phyloP scores from a whole-genome alignment of 2,329 filamentous ascomycete genomes.

The Colletotrichum truncatum region DNA sequence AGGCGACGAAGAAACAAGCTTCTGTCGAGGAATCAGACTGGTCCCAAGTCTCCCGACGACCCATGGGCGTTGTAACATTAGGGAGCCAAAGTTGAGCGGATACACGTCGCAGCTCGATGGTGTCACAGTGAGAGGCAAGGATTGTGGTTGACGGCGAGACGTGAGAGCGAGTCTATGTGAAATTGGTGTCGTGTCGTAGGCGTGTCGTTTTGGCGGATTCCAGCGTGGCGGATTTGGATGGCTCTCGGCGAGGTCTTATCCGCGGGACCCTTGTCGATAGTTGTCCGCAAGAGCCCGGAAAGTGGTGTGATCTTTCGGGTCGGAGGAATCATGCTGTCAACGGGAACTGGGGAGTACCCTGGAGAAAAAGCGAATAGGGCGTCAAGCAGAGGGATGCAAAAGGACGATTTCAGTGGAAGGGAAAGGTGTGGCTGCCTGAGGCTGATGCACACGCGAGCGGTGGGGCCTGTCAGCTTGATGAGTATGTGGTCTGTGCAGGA shows the following conservation, averaged over 20 bases:
- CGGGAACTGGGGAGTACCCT: neutral
- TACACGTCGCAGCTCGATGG: neutral
- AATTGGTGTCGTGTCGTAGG: neutral
- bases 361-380: neutral
- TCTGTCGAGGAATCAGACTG: slow-evolving; percentile 13
- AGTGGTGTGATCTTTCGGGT: slow-evolving; percentile 28
- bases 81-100: neutral
- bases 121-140: neutral
- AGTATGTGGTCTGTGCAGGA: neutral
- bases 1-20: slow-evolving; percentile 10
- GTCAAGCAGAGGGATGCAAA: neutral
- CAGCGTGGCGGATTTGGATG: neutral
- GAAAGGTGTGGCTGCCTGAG: neutral
- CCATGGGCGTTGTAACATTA: slow-evolving; percentile 1
- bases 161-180: neutral
- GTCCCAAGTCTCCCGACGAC: slow-evolving; percentile 10
- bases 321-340: neutral
- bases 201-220: neutral
- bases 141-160: neutral
- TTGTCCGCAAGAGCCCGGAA: slow-evolving; percentile 18
- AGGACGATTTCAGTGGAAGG: neutral
- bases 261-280: slow-evolving; percentile 5
- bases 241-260: neutral
- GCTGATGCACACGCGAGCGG: neutral
- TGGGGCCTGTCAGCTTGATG: neutral